These are phyloP conservation scores for Colletotrichum higginsianum DNA, from an alignment of 2,329 filamentous ascomycete genomes.

Conservation along the genomic window DNA sequence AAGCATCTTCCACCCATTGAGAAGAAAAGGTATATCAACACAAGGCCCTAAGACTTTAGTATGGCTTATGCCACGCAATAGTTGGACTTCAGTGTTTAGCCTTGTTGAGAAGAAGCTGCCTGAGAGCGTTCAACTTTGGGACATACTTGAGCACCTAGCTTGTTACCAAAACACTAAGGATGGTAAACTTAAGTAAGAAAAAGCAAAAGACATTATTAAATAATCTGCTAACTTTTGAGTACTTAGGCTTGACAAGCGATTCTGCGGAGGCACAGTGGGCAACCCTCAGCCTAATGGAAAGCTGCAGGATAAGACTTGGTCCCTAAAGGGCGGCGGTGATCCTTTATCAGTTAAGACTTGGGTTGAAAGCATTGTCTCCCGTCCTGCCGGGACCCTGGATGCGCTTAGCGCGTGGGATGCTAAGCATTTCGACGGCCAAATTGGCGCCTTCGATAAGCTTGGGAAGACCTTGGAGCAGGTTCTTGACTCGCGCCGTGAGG, in stretches of 20 bases:
- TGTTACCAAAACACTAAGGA: slow-evolving; percentile 1
- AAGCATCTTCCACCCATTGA: too few species aligned
- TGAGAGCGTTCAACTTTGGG: not conserved
- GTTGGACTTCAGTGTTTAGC: not conserved
- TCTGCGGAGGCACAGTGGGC: not conserved
- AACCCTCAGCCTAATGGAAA: not conserved
- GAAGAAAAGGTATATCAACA: too few species aligned
- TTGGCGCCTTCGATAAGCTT: not conserved
- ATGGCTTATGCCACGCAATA: not conserved
- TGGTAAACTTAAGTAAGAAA: not conserved
- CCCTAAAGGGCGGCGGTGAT: not conserved
- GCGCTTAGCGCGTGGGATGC: not conserved
- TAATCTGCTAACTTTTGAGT: not conserved
- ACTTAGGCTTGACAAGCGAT: not conserved
- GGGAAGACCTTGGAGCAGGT: not conserved
- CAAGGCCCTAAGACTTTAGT: not conserved
- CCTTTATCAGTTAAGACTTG: not conserved
- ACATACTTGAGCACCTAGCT: not conserved
- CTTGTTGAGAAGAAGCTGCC: not conserved
- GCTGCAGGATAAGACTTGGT: not conserved
- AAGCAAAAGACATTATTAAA: not conserved
- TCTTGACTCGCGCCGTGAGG: not conserved
- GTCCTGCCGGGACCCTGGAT: not conserved
- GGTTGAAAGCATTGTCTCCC: not conserved
- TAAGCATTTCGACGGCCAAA: slow-evolving; percentile 3